Evolutionary conservation across 2,329 filamentous ascomycete species (phyloP).

Genomic region (Xylariaceae sp.): DNA sequence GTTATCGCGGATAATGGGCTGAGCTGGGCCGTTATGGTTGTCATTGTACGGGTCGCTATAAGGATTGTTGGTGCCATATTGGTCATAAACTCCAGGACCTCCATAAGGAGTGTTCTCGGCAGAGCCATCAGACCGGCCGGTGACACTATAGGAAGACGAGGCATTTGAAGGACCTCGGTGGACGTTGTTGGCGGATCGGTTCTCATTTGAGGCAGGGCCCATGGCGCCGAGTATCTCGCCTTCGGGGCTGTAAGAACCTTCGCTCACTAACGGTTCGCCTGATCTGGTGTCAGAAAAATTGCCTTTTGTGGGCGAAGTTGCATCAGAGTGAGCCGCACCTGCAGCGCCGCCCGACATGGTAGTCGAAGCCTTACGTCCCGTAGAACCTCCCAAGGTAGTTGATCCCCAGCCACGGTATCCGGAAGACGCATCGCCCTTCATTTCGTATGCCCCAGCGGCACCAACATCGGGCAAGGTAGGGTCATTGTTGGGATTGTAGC

Average conservation of each 20-base stretch:
- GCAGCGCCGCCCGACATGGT: slow-evolving; percentile 74
- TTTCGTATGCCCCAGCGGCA: slow-evolving; percentile 60
- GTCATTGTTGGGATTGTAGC: slow-evolving; percentile 96
- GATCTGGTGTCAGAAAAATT: slow-evolving; percentile 66
- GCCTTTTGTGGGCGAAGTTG: slow-evolving; percentile 63
- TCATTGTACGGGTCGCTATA: slow-evolving; percentile 58
- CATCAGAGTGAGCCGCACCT: slow-evolving; percentile 68
- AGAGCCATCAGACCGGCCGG: slow-evolving; percentile 67
- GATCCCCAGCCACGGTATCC: slow-evolving; percentile 96
- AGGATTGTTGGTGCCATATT: slow-evolving; percentile 55
- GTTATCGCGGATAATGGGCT: slow-evolving; percentile 90
- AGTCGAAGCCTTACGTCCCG: slow-evolving; percentile 80
- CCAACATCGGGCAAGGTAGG: slow-evolving; percentile 62
- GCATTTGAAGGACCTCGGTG: slow-evolving; percentile 91
- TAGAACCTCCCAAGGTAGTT: slow-evolving; percentile 63
- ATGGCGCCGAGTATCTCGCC: slow-evolving; percentile 81
- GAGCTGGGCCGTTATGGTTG: slow-evolving; percentile 41
- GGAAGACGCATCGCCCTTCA: slow-evolving; percentile 69
- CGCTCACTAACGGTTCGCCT: slow-evolving; percentile 60
- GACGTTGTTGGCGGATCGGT: slow-evolving; percentile 65
- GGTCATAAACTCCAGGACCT: slow-evolving; percentile 52
- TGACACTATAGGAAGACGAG: slow-evolving; percentile 89
- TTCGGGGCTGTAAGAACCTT: slow-evolving; percentile 56
- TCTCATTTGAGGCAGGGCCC: slow-evolving; percentile 65
- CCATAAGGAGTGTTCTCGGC: slow-evolving; percentile 50